phyloP scores from a whole-genome alignment of 306 rosid genomes.

The Citrullus amarus region DNA sequence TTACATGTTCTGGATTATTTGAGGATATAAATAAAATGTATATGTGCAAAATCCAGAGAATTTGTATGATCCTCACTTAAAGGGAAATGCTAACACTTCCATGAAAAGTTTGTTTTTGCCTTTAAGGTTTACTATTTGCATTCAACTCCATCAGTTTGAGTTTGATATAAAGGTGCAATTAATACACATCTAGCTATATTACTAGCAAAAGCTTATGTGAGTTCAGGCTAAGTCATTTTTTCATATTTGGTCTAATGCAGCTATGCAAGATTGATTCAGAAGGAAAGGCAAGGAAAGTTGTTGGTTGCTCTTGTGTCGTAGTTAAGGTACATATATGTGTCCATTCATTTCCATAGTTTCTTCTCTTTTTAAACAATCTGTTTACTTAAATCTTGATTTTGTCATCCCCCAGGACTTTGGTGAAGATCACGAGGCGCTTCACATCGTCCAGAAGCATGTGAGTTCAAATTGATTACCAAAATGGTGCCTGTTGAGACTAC shows the following conservation, averaged over 20 bases:
- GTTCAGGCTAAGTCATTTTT: background rate
- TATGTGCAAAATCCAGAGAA: background rate
- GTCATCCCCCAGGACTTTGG: constrained; percentile 24
- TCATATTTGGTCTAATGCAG: constrained; percentile 17
- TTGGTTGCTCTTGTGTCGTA: constrained; percentile 64
- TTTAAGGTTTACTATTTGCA: background rate
- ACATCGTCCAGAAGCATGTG: constrained; percentile 41
- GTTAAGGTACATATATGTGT: constrained; percentile 39
- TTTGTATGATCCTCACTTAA: background rate
- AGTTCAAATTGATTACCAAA: constrained; percentile 17
- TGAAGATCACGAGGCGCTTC: constrained; percentile 34
- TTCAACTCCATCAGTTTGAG: background rate
- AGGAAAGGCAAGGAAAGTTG: constrained; percentile 67
- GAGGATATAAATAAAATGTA: background rate
- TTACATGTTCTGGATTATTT: background rate
- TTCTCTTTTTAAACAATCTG: background rate
- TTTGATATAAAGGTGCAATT: background rate
- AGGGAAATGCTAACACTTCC: background rate
- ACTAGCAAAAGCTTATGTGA: background rate
- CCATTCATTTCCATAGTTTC: background rate
- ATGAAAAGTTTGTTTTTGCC: background rate
- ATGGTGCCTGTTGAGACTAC: background rate
- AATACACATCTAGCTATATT: background rate
- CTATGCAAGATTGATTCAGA: constrained; percentile 78
- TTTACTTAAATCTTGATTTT: background rate